Evolutionary conservation across 768 basidiomycete species (phyloP), one percentile per base, ranked within the genome.

Genomic region (Termitomyces sp.): DNA sequence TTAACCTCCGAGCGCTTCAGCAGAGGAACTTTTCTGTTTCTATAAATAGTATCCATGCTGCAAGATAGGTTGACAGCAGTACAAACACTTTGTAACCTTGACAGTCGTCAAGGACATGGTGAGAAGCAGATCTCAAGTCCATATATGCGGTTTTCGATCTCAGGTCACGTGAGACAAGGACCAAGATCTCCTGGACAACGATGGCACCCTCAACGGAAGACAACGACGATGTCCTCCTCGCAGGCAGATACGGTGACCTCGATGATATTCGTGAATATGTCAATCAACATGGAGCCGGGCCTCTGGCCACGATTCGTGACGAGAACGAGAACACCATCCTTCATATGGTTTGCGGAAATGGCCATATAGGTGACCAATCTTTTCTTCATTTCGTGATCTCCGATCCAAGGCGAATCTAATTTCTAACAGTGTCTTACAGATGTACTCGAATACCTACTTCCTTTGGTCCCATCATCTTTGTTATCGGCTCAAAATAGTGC

Each of bases 271-370:
- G 85, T 46, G 73, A 74, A 3, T 95, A 90, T 61, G 73, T 90
- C 28, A 69, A 78, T 22, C 73, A 75, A 37, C 88, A 84, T 68
- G 86, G 89, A 10, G 56, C 72, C 1, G 73, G 73, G 5, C 57
- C 79, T 0, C 72, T 92, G 13, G 70, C 71, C 39, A 66, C 69
- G 37, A 71, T 84, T 13, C 81, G 77, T 42, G 94, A 96, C 73
- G 86, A 86, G 44, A 82, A 89, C 66, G 87, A 82, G 39, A 97
- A 94, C 75, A 85, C 81, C 2, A 73, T 86, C 41, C 73, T 97
- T 39, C 94, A 97, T 70, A 96, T 96, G 94, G 77, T 81, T 15
- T 85, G 83, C 56, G 94, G 82, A 1, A 98, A 98, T 71, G 94
- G 94, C 0, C 94, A 97, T 77, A 64, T 76, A 73, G 92, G 94